These are phyloP conservation scores for Penicillium angulare DNA, from an alignment of 495 filamentous ascomycete genomes.

Conservation along the genomic window DNA sequence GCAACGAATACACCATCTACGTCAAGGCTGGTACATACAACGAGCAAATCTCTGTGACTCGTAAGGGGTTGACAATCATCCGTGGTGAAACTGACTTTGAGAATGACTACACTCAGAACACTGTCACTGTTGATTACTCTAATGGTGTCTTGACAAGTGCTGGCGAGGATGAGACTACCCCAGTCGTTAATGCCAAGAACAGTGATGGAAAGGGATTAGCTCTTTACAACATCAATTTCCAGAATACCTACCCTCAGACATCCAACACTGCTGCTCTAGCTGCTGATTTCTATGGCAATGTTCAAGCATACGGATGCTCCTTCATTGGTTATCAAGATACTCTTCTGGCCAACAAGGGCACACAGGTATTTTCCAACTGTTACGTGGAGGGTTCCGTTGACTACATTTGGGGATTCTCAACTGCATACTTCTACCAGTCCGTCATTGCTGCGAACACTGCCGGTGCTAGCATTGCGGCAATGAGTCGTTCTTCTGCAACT, in stretches of 20 bases:
- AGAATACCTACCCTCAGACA: conserved; percentile 12
- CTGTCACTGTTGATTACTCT: conserved; percentile 2
- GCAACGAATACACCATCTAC: conserved; percentile 9
- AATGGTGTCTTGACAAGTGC: conserved; percentile 12
- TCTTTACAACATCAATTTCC: conserved; percentile 15
- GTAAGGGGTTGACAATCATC: conserved; percentile 12
- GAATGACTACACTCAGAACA: conserved; percentile 16
- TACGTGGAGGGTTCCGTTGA: conserved; percentile 46
- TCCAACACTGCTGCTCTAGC: conserved; percentile 10
- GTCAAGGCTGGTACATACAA: conserved; percentile 13
- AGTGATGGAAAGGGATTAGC: conserved; percentile 7
- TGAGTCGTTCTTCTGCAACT: conserved; percentile 54
- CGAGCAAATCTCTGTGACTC: conserved; percentile 15
- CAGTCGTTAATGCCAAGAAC: conserved; percentile 11
- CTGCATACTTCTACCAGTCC: conserved; percentile 50
- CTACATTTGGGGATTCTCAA: conserved; percentile 66
- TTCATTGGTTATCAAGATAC: conserved; percentile 58
- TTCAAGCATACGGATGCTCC: conserved; percentile 17
- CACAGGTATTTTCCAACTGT: conserved; percentile 51
- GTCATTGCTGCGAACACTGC: conserved; percentile 48
- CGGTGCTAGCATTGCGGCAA: conserved; percentile 49
- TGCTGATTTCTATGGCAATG: conserved; percentile 11
- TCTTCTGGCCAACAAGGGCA: conserved; percentile 51
- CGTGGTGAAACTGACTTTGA: conserved; percentile 11
- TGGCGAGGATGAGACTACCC: conserved; percentile 6